Conservation (phyloP, 2,329 filamentous ascomycete species). For the Fusarium transvaalense region DNA sequence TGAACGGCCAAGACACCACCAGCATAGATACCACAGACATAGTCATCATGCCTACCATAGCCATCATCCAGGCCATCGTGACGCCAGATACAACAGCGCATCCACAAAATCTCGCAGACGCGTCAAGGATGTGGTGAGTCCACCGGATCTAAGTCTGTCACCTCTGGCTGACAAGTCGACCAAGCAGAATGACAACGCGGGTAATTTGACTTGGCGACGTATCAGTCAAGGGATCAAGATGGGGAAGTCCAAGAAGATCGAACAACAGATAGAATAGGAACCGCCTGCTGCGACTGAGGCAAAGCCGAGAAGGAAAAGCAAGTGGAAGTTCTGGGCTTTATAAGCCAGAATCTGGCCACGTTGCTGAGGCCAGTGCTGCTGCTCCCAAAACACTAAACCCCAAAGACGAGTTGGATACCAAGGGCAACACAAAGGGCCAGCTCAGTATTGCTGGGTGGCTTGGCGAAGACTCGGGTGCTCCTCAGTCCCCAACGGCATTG, state of each 20-base stretch:
- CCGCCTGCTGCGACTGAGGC: neutral
- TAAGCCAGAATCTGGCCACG: neutral
- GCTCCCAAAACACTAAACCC: neutral
- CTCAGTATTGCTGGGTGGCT: conserved; percentile 10
- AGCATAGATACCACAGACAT: conserved; percentile 7
- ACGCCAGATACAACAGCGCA: neutral
- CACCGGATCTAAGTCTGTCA: neutral
- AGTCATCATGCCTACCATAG: conserved; percentile 12
- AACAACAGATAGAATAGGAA: neutral
- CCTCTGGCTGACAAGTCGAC: conserved; percentile 18
- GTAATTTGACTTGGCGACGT: conserved; percentile 15
- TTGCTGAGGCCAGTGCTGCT: neutral
- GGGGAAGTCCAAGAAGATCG: conserved; percentile 11
- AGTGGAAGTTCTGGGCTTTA: conserved; percentile 35
- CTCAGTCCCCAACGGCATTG: conserved; percentile 5
- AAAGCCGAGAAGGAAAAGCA: conserved; percentile 17
- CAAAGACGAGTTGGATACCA: neutral
- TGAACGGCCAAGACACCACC: conserved; percentile 8
- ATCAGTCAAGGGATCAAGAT: conserved; percentile 20
- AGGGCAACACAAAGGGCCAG: neutral
- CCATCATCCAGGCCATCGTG: neutral
- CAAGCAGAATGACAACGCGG: conserved; percentile 3
- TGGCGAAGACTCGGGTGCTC: neutral
- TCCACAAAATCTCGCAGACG: neutral
- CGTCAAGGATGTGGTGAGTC: neutral